Evolutionary conservation across 139 green algal species (phyloP).

Genomic region (Coelastrella sp.): DNA sequence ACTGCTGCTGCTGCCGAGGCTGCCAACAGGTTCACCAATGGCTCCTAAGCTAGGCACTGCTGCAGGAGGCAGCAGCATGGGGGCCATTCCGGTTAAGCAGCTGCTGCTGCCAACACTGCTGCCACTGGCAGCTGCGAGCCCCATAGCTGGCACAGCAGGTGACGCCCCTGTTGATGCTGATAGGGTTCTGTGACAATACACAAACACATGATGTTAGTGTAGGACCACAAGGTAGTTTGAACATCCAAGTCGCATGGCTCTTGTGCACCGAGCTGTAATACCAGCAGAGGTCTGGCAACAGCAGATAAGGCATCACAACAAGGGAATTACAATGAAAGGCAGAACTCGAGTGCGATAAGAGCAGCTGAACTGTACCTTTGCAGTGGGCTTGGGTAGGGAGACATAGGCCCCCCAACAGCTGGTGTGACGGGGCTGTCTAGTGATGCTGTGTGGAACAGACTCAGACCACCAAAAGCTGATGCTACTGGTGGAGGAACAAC

Average conservation of each 20-base stretch:
- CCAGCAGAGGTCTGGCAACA: too few species aligned
- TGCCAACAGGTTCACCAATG: not conserved
- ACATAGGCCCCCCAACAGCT: not conserved
- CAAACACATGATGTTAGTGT: not conserved
- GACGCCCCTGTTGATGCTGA: slow-evolving; percentile 35
- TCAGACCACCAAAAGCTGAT: slow-evolving; percentile 1
- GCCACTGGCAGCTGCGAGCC: not conserved
- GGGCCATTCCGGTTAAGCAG: not conserved
- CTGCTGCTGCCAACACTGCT: slow-evolving; percentile 10
- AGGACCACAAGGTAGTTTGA: too few species aligned
- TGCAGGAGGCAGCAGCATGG: slow-evolving; percentile 42
- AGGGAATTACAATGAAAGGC: too few species aligned
- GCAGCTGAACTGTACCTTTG: not conserved
- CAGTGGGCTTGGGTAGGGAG: slow-evolving; percentile 23
- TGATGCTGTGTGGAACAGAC: slow-evolving; percentile 39
- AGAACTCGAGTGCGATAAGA: not conserved
- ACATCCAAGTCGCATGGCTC: too few species aligned
- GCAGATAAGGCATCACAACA: too few species aligned
- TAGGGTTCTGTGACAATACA: not conserved
- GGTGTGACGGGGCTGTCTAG: slow-evolving; percentile 30
- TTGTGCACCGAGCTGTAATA: too few species aligned
- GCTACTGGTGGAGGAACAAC: not conserved
- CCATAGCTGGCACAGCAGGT: slow-evolving; percentile 4
- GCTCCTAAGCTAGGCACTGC: slow-evolving; percentile 3
- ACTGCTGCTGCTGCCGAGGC: slow-evolving; percentile 29